A percentile compares a stretch with the other conserved stretches of the same genome.
Conservation (phyloP, 805 yeast genomes). For the Scheffersomyces coipomensis region DNA sequence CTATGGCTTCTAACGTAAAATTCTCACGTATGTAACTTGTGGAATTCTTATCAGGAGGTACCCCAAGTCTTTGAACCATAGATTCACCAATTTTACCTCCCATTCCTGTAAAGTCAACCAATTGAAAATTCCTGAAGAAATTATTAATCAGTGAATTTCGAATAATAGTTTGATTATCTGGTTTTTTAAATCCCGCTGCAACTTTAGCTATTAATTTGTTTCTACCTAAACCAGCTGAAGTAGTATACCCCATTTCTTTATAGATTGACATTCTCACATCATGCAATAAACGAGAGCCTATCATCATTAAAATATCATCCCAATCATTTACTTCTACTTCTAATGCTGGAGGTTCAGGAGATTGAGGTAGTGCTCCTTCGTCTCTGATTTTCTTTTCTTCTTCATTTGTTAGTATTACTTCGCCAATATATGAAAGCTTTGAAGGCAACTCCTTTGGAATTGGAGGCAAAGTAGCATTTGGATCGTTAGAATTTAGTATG, state of each 20-base stretch:
- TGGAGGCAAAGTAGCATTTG: conserved; percentile 38
- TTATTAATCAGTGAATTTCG: conserved; percentile 42
- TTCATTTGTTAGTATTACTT: conserved; percentile 15
- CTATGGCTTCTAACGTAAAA: conserved; percentile 29
- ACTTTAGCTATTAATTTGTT: conserved; percentile 80
- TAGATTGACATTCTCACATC: conserved; percentile 55
- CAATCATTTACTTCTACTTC: conserved; percentile 39
- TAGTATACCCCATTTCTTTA: conserved; percentile 67
- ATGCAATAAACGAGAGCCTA: conserved; percentile 63
- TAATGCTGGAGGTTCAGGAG: conserved; percentile 1
- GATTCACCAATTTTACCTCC: conserved; percentile 86
- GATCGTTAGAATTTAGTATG: conserved; percentile 16
- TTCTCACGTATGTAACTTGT: conserved; percentile 48
- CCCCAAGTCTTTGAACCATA: conserved; percentile 47
- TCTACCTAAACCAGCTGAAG: conserved; percentile 84
- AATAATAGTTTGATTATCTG: conserved; percentile 80
- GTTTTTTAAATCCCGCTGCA: conserved; percentile 83
- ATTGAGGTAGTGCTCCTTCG: not conserved
- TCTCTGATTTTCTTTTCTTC: conserved; percentile 8
- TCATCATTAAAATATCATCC: conserved; percentile 73
- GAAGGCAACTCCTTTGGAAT: conserved; percentile 39
- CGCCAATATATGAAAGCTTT: conserved; percentile 29
- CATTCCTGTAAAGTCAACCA: conserved; percentile 82
- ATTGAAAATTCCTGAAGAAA: conserved; percentile 60
- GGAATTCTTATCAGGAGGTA: conserved; percentile 48